Conservation (phyloP, 495 filamentous ascomycete genomes). For the Penicillium argentinense region DNA sequence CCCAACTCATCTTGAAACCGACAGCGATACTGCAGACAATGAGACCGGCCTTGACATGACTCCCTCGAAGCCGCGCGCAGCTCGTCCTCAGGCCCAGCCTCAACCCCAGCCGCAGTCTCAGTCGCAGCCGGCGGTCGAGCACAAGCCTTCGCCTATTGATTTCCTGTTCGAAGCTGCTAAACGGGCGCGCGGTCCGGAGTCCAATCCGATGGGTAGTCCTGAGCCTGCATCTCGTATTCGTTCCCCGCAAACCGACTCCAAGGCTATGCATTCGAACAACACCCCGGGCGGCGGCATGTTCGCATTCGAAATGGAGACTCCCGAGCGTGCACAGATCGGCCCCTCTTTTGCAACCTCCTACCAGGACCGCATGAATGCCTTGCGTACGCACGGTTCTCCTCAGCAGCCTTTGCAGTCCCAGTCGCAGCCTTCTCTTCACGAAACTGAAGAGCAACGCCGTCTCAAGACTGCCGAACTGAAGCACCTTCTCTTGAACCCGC, state of each 20-base stretch:
- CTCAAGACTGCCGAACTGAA: slow-evolving; percentile 50
- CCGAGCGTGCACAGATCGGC: slow-evolving; percentile 44
- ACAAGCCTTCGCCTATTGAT: slow-evolving; percentile 77
- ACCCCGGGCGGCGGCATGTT: slow-evolving; percentile 57
- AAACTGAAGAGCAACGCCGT: slow-evolving; percentile 41
- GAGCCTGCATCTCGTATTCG: slow-evolving; percentile 39
- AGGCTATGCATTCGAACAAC: slow-evolving; percentile 29
- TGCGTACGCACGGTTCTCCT: slow-evolving; percentile 36
- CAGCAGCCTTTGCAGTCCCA: slow-evolving; percentile 15
- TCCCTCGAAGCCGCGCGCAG: slow-evolving; percentile 39
- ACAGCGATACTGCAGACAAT: slow-evolving; percentile 37
- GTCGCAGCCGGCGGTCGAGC: slow-evolving; percentile 19
- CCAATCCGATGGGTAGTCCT: slow-evolving; percentile 40
- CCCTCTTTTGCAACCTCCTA: slow-evolving; percentile 69
- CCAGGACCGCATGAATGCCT: slow-evolving; percentile 61
- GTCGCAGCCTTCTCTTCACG: slow-evolving; percentile 13
- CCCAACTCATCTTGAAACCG: slow-evolving; percentile 36
- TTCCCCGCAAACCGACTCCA: slow-evolving; percentile 40
- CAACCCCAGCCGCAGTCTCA: neutral
- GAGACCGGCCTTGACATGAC: slow-evolving; percentile 37
- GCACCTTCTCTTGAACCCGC: slow-evolving; percentile 46
- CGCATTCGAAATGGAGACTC: slow-evolving; percentile 63
- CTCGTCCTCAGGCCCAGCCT: slow-evolving; percentile 15
- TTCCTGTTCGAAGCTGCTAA: slow-evolving; percentile 85
- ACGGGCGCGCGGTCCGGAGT: slow-evolving; percentile 49